Evolutionary conservation across 202 grass and related monocot genomes (phyloP).

Genomic region (Setaria viridis): DNA sequence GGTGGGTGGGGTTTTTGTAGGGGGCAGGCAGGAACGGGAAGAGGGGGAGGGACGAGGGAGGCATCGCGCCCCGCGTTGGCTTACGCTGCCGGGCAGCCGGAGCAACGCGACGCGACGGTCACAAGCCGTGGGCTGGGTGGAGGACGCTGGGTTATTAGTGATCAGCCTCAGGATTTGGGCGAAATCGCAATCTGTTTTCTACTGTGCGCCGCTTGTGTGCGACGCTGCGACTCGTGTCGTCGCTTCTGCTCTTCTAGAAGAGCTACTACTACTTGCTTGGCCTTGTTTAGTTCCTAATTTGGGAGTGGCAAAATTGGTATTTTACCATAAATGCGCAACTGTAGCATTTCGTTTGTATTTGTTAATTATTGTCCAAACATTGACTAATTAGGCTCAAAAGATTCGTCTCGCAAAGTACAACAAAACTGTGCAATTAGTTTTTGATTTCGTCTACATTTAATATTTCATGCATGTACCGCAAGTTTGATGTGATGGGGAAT

Average conservation of each 20-base stretch:
- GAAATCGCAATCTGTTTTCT: neutral
- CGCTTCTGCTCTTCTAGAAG: neutral
- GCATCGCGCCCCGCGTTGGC: neutral
- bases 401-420: too few relatives aligned
- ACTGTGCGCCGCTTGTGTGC: slow-evolving; percentile 9
- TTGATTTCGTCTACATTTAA: too few relatives aligned
- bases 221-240: neutral
- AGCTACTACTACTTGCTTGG: neutral
- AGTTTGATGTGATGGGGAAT: too few relatives aligned
- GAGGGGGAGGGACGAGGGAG: neutral
- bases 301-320: too few relatives aligned
- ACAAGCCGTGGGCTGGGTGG: slow-evolving; percentile 2
- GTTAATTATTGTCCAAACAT: too few relatives aligned
- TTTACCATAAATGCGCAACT: too few relatives aligned
- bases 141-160: neutral
- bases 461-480: too few relatives aligned
- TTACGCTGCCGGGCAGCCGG: neutral
- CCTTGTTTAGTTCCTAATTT: too few relatives aligned
- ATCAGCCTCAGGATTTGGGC: neutral
- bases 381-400: too few relatives aligned
- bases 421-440: too few relatives aligned
- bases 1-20: neutral
- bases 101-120: neutral
- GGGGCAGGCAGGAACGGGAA: neutral
- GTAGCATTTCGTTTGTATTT: too few relatives aligned